Conservation (phyloP, 306 rosid species). For the Vicia villosa region DNA sequence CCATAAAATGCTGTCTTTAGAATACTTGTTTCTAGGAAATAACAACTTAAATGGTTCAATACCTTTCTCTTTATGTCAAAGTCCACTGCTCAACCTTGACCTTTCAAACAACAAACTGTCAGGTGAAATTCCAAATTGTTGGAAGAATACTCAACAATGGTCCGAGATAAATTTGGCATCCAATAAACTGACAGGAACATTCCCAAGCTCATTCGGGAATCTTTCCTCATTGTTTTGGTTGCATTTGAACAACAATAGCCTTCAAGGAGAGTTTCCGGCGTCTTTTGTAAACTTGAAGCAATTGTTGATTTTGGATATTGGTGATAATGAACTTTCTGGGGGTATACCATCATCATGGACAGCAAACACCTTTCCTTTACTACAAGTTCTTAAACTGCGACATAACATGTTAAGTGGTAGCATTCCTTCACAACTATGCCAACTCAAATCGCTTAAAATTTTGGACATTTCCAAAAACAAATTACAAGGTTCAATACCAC, state of each 20-base stretch:
- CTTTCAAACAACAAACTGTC: slow-evolving; percentile 31
- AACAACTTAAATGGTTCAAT: slow-evolving; percentile 34
- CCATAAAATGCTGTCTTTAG: not conserved
- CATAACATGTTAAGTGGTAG: slow-evolving; percentile 10
- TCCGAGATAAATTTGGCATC: slow-evolving; percentile 19
- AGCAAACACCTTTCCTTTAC: not conserved
- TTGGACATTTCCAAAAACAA: slow-evolving; percentile 30
- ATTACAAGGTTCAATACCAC: slow-evolving; percentile 30
- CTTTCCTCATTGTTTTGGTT: not conserved
- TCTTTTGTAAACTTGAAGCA: not conserved
- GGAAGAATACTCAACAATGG: not conserved
- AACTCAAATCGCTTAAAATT: not conserved
- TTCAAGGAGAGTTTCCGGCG: not conserved
- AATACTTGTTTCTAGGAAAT: not conserved
- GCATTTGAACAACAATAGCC: slow-evolving; percentile 28
- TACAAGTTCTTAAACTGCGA: slow-evolving; percentile 28
- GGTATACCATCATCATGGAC: slow-evolving; percentile 33
- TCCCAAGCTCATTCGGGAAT: slow-evolving; percentile 10
- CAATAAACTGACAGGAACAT: slow-evolving; percentile 10
- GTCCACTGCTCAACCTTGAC: not conserved
- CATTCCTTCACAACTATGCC: slow-evolving; percentile 35
- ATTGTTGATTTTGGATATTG: slow-evolving; percentile 16
- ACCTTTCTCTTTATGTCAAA: slow-evolving; percentile 23
- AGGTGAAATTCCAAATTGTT: slow-evolving; percentile 30
- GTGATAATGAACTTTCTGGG: slow-evolving; percentile 35